Conservation (phyloP, 2,329 filamentous ascomycete species). For the Metarhizium rileyi region DNA sequence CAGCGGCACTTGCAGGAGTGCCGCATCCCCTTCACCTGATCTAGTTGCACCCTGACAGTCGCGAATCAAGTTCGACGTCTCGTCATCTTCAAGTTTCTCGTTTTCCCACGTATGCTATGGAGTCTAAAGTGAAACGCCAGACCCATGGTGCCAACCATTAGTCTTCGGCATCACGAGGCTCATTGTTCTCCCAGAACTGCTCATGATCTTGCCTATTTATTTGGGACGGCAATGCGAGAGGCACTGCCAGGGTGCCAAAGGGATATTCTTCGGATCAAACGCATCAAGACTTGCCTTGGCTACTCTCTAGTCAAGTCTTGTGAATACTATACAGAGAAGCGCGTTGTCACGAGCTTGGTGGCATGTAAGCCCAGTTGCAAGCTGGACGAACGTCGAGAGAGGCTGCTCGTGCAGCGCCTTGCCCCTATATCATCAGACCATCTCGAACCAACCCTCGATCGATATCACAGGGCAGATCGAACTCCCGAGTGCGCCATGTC, state of each 20-base stretch:
- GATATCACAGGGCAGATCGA: constrained; percentile 50
- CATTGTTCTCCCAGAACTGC: constrained; percentile 14
- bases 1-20: too few relatives aligned
- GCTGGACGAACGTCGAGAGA: constrained; percentile 38
- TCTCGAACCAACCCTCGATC: constrained; percentile 53
- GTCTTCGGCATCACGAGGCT: background rate
- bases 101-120: too few relatives aligned
- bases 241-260: constrained; percentile 46
- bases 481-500: constrained; percentile 56
- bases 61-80: too few relatives aligned
- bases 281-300: constrained; percentile 41
- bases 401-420: constrained; percentile 53
- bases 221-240: constrained; percentile 39
- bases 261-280: constrained; percentile 36
- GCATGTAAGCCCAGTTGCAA: constrained; percentile 60
- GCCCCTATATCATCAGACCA: constrained; percentile 51
- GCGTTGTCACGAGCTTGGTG: constrained; percentile 50
- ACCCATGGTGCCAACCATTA: too few relatives aligned
- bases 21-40: too few relatives aligned
- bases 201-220: constrained; percentile 39
- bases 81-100: too few relatives aligned
- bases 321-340: constrained; percentile 56
- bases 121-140: too few relatives aligned
- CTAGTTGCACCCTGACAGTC: too few relatives aligned
- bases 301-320: constrained; percentile 29